A percentile compares a stretch with the other conserved stretches of the same genome.
phyloP scores from a whole-genome alignment of 768 basidiomycete genomes.

The Clitopilus passeckerianus region DNA sequence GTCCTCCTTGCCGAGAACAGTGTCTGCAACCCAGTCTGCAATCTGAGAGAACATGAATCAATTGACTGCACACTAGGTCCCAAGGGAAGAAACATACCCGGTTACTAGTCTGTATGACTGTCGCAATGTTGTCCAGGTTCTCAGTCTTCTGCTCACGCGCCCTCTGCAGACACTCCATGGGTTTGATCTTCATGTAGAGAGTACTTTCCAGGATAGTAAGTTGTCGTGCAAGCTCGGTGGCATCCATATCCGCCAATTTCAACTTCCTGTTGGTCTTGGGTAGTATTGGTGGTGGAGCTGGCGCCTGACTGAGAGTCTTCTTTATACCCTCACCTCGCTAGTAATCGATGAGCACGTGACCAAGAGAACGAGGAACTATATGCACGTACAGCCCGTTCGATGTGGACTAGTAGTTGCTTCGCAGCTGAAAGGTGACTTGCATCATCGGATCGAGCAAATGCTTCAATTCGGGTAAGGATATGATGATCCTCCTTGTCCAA shows the following conservation, averaged over 20 bases:
- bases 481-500: conserved; percentile 84
- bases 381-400: conserved; percentile 73
- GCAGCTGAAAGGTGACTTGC: conserved; percentile 64
- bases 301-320: conserved; percentile 45
- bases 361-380: not conserved
- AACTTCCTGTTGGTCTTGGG: conserved; percentile 71
- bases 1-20: conserved; percentile 77
- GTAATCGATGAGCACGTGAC: not conserved
- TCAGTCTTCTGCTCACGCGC: conserved; percentile 75
- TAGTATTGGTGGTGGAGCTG: conserved; percentile 70
- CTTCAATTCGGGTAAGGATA: conserved; percentile 77
- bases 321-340: conserved; percentile 53
- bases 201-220: conserved; percentile 87
- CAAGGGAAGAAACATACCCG: conserved; percentile 40
- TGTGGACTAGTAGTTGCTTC: conserved; percentile 66
- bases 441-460: conserved; percentile 66
- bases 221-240: conserved; percentile 88
- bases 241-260: conserved; percentile 81
- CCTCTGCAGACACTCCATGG: conserved; percentile 85
- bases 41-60: conserved; percentile 42
- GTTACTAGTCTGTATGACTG: conserved; percentile 86
- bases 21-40: conserved; percentile 89
- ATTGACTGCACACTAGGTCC: not conserved
- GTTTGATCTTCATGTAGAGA: conserved; percentile 82
- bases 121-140: conserved; percentile 77